Base-by-base conservation (phyloP, 2,329 filamentous ascomycete species). In the Hypocreales sp. region DNA sequence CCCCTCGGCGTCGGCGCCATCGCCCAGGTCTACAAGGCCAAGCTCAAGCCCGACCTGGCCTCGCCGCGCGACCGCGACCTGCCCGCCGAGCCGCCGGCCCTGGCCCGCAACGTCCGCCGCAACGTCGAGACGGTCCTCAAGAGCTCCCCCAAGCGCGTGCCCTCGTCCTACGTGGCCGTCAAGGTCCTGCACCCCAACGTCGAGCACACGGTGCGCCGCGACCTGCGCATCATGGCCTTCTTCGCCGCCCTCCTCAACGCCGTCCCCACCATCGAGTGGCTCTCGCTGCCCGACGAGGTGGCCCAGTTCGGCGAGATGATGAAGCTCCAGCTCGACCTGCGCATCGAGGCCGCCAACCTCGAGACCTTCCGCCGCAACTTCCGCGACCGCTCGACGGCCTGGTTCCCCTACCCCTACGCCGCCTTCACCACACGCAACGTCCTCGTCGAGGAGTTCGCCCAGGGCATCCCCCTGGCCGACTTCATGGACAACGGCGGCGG, bases 291-390 rank as follows among this genome's bases (percentile, higher is more conserved):
- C 0, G 87, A 94, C 40, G 90, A 98, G 49, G 90, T 95, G 4
- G 56, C 65, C 10, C 84, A 95, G 44, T 98, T 98, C 45, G 87
- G 86, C 15, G 80, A 92, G 47, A 98, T 98, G 90, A 98, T 98
- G 90, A 78, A 78, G 42, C 61, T 95, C n/a, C 90, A 98, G 48
- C 64, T 98, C 3, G 90, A 98, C 51, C 64, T 98, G 20, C 78
- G 90, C 28, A 95, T 95, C 34, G 90, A 98, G 51, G 79, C 84
- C 2, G 79, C 86, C 20, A 98, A 98, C 42, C 61, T 98, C 4
- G 74, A 76, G 14, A 72, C 77, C 10, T 95, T 98, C 60, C 75
- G 90, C 28, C 76, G 78, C 41, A 82, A 94, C 47, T 98, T 98
- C 61, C 80, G 78, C 41, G 69, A 83, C 32, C 71, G 90, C 24